Conservation (phyloP, 306 rosid genomes). For the Clitoria ternatea region DNA sequence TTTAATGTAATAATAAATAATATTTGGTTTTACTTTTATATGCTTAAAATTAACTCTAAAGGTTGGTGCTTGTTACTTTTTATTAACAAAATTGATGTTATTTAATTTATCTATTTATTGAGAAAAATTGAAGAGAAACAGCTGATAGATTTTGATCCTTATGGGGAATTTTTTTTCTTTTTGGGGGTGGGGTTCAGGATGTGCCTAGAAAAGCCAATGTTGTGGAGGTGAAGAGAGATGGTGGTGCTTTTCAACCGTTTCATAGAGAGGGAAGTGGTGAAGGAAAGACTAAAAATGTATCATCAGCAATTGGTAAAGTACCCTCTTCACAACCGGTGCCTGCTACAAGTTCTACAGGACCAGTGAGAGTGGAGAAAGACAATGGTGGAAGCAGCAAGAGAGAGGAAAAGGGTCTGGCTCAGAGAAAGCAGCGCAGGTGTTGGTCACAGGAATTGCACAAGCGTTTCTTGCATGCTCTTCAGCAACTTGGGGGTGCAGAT, state of each 20-base stretch:
- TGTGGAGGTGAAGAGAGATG: conserved; percentile 67
- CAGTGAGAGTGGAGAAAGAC: conserved; percentile 29
- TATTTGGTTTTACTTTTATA: too few species aligned
- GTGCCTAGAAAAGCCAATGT: conserved; percentile 54
- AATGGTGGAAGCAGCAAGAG: conserved; percentile 37
- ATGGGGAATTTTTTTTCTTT: not conserved
- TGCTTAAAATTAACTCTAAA: too few species aligned
- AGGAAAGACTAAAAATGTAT: conserved; percentile 33
- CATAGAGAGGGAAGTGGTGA: conserved; percentile 47
- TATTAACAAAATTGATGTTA: too few species aligned
- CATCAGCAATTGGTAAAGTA: conserved; percentile 18
- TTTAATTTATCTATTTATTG: not conserved
- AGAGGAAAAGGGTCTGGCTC: conserved; percentile 56
- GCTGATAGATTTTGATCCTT: not conserved
- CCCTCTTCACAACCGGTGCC: conserved; percentile 41
- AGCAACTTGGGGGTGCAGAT: conserved; percentile 86
- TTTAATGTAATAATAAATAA: too few species aligned
- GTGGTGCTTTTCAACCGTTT: conserved; percentile 84
- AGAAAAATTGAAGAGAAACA: not conserved
- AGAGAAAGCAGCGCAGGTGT: conserved; percentile 74
- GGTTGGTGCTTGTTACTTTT: too few species aligned
- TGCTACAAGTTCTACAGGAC: conserved; percentile 50
- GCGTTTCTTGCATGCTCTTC: conserved; percentile 76
- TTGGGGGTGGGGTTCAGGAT: conserved; percentile 35
- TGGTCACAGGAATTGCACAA: conserved; percentile 95